Conservation (phyloP, 768 basidiomycete species). For the Trametes sanguinea region DNA sequence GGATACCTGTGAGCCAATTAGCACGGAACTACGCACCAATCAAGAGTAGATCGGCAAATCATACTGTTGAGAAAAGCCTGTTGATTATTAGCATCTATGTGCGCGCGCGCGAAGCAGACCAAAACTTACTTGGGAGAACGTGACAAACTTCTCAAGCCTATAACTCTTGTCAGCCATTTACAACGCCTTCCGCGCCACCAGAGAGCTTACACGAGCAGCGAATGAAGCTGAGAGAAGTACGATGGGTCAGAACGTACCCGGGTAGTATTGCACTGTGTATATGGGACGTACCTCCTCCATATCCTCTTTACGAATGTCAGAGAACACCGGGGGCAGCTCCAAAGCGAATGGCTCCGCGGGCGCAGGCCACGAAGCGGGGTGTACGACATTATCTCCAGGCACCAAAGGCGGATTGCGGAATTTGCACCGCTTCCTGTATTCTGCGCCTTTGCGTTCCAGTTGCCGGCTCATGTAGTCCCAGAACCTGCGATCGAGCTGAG, state of each 20-base stretch:
- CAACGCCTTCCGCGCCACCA: background rate
- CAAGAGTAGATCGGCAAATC: background rate
- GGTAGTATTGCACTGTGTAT: background rate
- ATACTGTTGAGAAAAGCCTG: slow-evolving; percentile 1
- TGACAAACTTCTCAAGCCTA: slow-evolving; percentile 35
- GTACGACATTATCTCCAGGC: slow-evolving; percentile 45
- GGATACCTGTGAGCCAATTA: slow-evolving; percentile 41
- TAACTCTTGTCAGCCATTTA: background rate
- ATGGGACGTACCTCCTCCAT: slow-evolving; percentile 45
- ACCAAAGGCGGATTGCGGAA: slow-evolving; percentile 41
- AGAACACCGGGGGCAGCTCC: slow-evolving; percentile 1
- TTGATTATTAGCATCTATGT: background rate
- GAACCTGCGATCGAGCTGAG: slow-evolving; percentile 44
- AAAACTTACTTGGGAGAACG: slow-evolving; percentile 30
- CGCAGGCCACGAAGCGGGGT: slow-evolving; percentile 55
- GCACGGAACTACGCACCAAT: background rate
- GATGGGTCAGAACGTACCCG: background rate
- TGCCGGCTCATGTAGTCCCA: slow-evolving; percentile 50
- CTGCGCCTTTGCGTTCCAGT: slow-evolving; percentile 45
- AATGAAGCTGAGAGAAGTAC: slow-evolving; percentile 46
- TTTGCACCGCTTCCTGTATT: slow-evolving; percentile 55
- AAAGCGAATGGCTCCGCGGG: slow-evolving; percentile 6
- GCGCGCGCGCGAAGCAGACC: background rate
- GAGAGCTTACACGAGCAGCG: slow-evolving; percentile 51
- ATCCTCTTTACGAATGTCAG: slow-evolving; percentile 46